Evolutionary conservation across 164 flowering plant species (phyloP).

Genomic region (Aristolochia contorta): DNA sequence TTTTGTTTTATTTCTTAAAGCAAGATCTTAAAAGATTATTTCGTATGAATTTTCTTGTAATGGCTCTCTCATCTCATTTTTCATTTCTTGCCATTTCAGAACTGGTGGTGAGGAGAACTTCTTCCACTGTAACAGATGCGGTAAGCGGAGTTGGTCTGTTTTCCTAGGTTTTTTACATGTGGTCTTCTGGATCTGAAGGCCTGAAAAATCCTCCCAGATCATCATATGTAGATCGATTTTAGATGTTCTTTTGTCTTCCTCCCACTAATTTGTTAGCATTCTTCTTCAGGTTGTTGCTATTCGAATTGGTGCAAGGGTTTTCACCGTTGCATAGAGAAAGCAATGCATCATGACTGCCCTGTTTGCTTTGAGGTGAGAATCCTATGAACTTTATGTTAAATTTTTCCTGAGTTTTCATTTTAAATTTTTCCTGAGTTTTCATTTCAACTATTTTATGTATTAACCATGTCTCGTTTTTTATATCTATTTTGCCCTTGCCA

Average conservation of each 20-base stretch:
- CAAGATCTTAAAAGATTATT: too few species aligned
- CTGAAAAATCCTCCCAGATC: too few species aligned
- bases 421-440: too few species aligned
- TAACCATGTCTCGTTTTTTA: neutral
- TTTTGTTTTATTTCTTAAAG: neutral
- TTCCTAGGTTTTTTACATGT: neutral
- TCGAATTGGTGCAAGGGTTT: constrained; percentile 41
- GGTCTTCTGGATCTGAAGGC: neutral
- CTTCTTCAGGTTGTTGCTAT: constrained; percentile 63
- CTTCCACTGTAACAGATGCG: constrained; percentile 73
- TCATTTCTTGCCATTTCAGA: constrained; percentile 14
- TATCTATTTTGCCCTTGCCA: neutral
- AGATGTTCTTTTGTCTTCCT: neutral
- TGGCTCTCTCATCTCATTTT: neutral
- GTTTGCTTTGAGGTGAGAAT: constrained; percentile 76
- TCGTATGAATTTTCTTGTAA: neutral
- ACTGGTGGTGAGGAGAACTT: constrained; percentile 81
- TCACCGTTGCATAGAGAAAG: constrained; percentile 71
- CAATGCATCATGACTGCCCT: constrained; percentile 92
- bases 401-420: neutral
- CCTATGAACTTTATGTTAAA: neutral
- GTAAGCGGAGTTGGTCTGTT: constrained; percentile 15
- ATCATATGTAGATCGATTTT: neutral
- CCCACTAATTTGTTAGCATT: neutral
- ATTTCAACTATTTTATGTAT: too few species aligned